Conservation (phyloP, 495 filamentous ascomycete genomes). For the Annulohypoxylon stygium region DNA sequence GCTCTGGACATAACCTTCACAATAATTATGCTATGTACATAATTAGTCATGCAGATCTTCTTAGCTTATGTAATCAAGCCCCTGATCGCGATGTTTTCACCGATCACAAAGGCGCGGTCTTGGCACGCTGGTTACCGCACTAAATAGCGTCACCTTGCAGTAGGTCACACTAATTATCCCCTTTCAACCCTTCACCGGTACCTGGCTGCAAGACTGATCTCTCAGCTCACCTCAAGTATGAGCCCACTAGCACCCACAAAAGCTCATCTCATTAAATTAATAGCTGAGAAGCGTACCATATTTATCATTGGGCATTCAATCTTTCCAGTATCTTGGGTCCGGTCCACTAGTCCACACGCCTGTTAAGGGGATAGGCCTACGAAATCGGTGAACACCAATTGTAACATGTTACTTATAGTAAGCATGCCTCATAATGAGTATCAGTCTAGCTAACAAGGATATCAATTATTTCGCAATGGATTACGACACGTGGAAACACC, state of each 20-base stretch:
- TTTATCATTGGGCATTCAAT: background rate
- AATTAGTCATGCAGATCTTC: background rate
- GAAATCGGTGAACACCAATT: background rate
- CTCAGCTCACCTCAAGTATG: background rate
- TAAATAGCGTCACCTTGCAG: conserved; percentile 14
- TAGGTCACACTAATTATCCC: conserved; percentile 2
- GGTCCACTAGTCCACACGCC: background rate
- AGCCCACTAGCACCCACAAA: background rate
- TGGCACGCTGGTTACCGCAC: background rate
- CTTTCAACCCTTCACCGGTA: background rate
- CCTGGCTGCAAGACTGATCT: background rate
- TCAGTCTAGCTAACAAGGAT: background rate
- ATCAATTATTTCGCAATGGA: conserved; percentile 18
- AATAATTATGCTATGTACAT: background rate
- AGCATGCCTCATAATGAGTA: background rate
- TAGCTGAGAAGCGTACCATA: background rate
- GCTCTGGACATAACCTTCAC: background rate
- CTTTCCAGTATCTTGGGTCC: background rate
- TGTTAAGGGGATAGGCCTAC: background rate
- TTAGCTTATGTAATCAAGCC: background rate
- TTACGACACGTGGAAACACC: conserved; percentile 29
- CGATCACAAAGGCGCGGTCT: background rate
- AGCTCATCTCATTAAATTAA: background rate
- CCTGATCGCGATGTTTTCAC: background rate
- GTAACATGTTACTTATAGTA: background rate